Evolutionary conservation across 75 land plant genomes (phyloP), one percentile per base, ranked within the genome.

Genomic region (Ceratopteris richardii): DNA sequence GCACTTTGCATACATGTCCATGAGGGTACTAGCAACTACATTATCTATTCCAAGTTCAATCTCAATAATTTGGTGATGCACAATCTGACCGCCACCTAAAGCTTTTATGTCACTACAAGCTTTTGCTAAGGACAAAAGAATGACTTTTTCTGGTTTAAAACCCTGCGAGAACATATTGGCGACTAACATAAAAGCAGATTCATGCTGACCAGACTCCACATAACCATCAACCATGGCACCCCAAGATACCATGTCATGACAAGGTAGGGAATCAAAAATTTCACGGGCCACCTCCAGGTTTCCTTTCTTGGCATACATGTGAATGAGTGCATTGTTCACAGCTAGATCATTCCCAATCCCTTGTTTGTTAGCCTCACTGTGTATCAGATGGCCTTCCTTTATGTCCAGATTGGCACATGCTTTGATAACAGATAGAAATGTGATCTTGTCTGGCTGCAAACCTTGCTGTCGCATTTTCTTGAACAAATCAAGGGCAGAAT

Each of bases 1-100:
- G 61, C 83, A 78, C 54, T 83, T 83, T 59, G 73, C 71, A 60
- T 87, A 83, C 79, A 83, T 77, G 59, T 80, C 81, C 47, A 83
- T 55, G 23, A 86, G 71, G 4, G 87, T 66, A 60, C 74, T 83
- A 33, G 51, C 65, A 27, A 83, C 78, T 14, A 74, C 71, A 36
- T 74, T 67, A 56, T 86, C 86, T 22, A 53, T 44, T 6, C 47
- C 51, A 17, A 77, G 31, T 20, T 56, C 60, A 25, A 61, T 59
- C 65, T 75, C 73, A 16, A 80, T 72, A 70, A 80, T 36, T 19
- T 69, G 54, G 21, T 66, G 51, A 66, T 86, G 90, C 20, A 82
- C 68, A 31, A 52, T 62, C 58, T 54, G 68, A 14, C 83, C 90
- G 23, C 64, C 65, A 24, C 76, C 85, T 21, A 85, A 33, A 13